phyloP scores from a whole-genome alignment of 768 basidiomycete species.

The Suillus spraguei region DNA sequence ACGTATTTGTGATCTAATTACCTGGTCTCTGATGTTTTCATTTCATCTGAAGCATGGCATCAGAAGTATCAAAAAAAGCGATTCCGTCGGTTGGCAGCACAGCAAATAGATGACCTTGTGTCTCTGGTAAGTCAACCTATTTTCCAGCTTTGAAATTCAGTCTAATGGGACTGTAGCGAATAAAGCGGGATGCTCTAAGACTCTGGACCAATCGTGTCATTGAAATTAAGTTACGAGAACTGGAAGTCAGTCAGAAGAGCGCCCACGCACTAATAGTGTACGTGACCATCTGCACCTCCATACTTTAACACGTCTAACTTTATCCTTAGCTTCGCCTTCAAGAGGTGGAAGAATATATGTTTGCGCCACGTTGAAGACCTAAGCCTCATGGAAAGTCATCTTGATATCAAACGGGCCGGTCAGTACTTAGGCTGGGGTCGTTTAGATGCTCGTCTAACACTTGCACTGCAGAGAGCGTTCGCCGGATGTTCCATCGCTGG shows the following conservation, averaged over 20 bases:
- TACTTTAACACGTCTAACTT: slow-evolving; percentile 19
- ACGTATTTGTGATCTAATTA: slow-evolving; percentile 11
- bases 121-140: slow-evolving; percentile 38
- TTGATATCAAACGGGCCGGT: slow-evolving; percentile 82
- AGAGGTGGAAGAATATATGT: slow-evolving; percentile 68
- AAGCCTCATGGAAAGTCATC: slow-evolving; percentile 83
- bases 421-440: slow-evolving; percentile 16
- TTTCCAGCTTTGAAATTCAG: background rate
- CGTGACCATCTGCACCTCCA: slow-evolving; percentile 11
- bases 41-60: slow-evolving; percentile 47
- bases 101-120: slow-evolving; percentile 40
- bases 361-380: slow-evolving; percentile 69
- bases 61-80: slow-evolving; percentile 38
- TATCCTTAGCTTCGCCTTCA: slow-evolving; percentile 52
- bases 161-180: slow-evolving; percentile 43
- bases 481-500: slow-evolving; percentile 75
- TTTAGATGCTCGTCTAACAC: slow-evolving; percentile 7
- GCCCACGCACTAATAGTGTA: slow-evolving; percentile 42
- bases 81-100: slow-evolving; percentile 47
- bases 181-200: slow-evolving; percentile 47
- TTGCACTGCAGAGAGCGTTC: slow-evolving; percentile 56
- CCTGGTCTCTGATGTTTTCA: slow-evolving; percentile 12
- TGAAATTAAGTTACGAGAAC: slow-evolving; percentile 69
- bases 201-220: slow-evolving; percentile 77
- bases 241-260: slow-evolving; percentile 58